Conservation (phyloP, 1,284 basidiomycete species). For the Microbotryomycetes sp. region DNA sequence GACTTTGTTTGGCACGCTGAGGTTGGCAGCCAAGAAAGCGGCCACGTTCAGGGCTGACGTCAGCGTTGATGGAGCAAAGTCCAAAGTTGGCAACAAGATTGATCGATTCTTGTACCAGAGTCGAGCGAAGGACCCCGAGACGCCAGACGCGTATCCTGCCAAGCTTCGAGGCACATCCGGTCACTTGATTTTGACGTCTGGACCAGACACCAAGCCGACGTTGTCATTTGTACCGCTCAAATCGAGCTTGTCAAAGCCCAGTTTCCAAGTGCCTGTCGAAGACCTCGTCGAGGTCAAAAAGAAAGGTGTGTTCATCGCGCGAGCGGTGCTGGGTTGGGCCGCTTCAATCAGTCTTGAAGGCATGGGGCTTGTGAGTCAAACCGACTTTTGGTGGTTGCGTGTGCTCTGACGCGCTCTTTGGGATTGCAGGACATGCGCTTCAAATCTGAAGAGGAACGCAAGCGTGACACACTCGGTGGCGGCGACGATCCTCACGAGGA, state of each 20-base stretch:
- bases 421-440: constrained; percentile 16
- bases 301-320: constrained; percentile 42
- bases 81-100: constrained; percentile 40
- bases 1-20: constrained; percentile 39
- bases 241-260: constrained; percentile 24
- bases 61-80: constrained; percentile 38
- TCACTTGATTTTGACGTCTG: constrained; percentile 39
- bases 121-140: constrained; percentile 39
- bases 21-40: constrained; percentile 40
- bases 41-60: constrained; percentile 43
- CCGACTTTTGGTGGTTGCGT: constrained; percentile 36
- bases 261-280: constrained; percentile 39
- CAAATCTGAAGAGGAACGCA: constrained; percentile 3
- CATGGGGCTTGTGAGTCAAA: constrained; percentile 40
- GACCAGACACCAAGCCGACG: constrained; percentile 26
- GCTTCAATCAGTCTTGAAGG: constrained; percentile 40
- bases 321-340: constrained; percentile 43
- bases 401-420: constrained; percentile 16
- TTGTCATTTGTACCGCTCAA: constrained; percentile 40
- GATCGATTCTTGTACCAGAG: constrained; percentile 41
- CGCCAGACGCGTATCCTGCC: constrained; percentile 40
- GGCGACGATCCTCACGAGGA: constrained; percentile 28
- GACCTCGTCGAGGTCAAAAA: constrained; percentile 45
- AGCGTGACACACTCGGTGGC: constrained; percentile 14
- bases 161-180: constrained; percentile 40